Conservation (phyloP, 1,284 basidiomycete genomes). For the Rhodotorula glutinis region DNA sequence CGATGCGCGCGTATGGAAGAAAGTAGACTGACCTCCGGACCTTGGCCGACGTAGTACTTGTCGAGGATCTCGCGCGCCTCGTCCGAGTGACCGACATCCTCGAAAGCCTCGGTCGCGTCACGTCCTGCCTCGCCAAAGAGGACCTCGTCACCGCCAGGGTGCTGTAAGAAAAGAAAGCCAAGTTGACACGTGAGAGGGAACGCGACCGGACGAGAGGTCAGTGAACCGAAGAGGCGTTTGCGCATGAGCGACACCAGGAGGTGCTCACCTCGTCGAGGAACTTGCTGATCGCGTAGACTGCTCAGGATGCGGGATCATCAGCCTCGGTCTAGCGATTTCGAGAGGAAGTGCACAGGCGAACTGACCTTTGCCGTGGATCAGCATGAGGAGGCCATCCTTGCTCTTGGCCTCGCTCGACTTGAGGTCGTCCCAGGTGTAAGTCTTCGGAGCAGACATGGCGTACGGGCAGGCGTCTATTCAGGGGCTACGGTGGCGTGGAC, state of each 20-base stretch:
- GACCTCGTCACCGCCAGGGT: conserved; percentile 97
- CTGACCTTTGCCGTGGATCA: conserved; percentile 70
- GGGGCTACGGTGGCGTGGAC: background rate
- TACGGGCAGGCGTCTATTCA: too few species aligned
- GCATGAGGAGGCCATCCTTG: conserved; percentile 71
- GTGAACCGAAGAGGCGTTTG: background rate
- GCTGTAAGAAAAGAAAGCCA: conserved; percentile 54
- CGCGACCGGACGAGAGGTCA: background rate
- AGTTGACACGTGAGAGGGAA: background rate
- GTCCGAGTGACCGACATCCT: conserved; percentile 98
- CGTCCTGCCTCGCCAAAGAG: conserved; percentile 88
- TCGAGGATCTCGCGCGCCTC: conserved; percentile 88
- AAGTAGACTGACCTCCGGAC: conserved; percentile 52
- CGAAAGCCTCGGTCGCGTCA: conserved; percentile 97
- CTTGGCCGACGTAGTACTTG: conserved; percentile 53
- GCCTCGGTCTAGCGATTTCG: background rate
- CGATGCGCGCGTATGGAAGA: too few species aligned
- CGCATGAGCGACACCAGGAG: too few species aligned
- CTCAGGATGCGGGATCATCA: background rate
- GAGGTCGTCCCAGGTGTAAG: conserved; percentile 36
- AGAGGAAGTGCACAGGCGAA: background rate
- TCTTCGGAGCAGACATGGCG: conserved; percentile 16
- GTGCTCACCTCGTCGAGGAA: conserved; percentile 89
- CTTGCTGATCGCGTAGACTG: conserved; percentile 90
- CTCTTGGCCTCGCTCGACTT: conserved; percentile 41